These are phyloP conservation scores for Syncephalastrum contaminatum DNA, from an alignment of 371 early-diverging fungal species.

Conservation along the genomic window DNA sequence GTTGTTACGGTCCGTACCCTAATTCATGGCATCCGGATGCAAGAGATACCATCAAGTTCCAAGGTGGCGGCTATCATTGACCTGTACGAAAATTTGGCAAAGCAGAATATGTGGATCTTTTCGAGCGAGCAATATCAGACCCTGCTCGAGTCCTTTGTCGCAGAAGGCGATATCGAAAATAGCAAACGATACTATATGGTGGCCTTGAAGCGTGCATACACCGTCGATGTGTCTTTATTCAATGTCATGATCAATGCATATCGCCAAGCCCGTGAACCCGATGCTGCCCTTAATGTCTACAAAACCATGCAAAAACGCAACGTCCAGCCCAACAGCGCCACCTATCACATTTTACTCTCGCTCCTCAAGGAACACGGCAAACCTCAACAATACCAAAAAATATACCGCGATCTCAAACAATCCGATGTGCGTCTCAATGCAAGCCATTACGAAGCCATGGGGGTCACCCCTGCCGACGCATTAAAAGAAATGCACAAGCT, in stretches of 20 bases:
- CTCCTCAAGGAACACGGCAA: constrained; percentile 7
- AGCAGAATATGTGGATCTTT: constrained; percentile 5
- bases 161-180: constrained; percentile 8
- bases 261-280: constrained; percentile 11
- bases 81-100: constrained; percentile 11
- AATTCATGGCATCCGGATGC: constrained; percentile 21
- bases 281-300: constrained; percentile 24
- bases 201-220: neutral
- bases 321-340: constrained; percentile 21
- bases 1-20: constrained; percentile 25
- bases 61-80: constrained; percentile 19
- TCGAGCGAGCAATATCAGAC: constrained; percentile 7
- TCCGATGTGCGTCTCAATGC: constrained; percentile 10
- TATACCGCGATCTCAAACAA: constrained; percentile 18
- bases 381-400: constrained; percentile 10
- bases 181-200: constrained; percentile 15
- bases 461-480: constrained; percentile 23
- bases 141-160: constrained; percentile 22
- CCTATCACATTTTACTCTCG: constrained; percentile 29
- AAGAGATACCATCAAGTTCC: constrained; percentile 7
- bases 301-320: constrained; percentile 38
- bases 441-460: constrained; percentile 25
- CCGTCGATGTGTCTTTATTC: constrained; percentile 11
- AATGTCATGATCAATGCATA: constrained; percentile 26
- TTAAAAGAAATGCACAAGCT: constrained; percentile 21